Percentiles rank a stretch among this genome's conserved stretches.
Evolutionary conservation across 2,329 filamentous ascomycete species (phyloP).

Genomic region (Colletotrichum navitas): DNA sequence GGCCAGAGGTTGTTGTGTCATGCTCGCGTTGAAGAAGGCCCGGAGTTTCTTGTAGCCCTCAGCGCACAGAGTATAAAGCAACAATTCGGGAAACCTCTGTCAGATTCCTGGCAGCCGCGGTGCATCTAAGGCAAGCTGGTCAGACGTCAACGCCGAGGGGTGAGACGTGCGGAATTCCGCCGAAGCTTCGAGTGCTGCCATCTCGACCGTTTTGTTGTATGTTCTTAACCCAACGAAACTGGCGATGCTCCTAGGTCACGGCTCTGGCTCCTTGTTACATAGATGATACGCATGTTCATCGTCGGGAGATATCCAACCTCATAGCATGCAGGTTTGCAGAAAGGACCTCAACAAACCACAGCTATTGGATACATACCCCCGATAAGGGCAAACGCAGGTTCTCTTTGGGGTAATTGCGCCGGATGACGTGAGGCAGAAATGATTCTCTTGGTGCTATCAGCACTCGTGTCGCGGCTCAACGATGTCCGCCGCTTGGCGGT

Average conservation of each 20-base stretch:
- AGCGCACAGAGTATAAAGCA: slow-evolving; percentile 26
- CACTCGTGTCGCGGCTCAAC: neutral
- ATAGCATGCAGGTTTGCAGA: neutral
- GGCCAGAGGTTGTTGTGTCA: slow-evolving; percentile 21
- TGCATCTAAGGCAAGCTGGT: slow-evolving; percentile 23
- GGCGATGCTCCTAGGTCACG: neutral
- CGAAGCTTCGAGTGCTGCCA: slow-evolving; percentile 28
- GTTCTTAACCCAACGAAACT: neutral
- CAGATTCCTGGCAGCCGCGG: slow-evolving; percentile 14
- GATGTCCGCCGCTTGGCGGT: neutral
- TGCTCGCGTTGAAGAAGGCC: slow-evolving; percentile 12
- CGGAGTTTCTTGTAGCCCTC: slow-evolving; percentile 25
- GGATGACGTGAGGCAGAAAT: neutral
- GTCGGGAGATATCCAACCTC: neutral
- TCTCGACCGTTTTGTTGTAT: neutral
- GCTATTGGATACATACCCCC: neutral
- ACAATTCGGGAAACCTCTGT: neutral
- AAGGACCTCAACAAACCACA: neutral
- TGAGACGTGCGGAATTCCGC: slow-evolving; percentile 26
- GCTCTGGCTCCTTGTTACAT: neutral
- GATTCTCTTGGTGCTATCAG: neutral
- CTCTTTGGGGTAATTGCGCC: neutral
- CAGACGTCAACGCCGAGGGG: slow-evolving; percentile 15
- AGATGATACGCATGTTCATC: neutral
- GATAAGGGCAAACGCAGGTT: neutral